These are phyloP conservation scores for Hericium alpestre DNA, from an alignment of 768 basidiomycete species.

Conservation along the genomic window DNA sequence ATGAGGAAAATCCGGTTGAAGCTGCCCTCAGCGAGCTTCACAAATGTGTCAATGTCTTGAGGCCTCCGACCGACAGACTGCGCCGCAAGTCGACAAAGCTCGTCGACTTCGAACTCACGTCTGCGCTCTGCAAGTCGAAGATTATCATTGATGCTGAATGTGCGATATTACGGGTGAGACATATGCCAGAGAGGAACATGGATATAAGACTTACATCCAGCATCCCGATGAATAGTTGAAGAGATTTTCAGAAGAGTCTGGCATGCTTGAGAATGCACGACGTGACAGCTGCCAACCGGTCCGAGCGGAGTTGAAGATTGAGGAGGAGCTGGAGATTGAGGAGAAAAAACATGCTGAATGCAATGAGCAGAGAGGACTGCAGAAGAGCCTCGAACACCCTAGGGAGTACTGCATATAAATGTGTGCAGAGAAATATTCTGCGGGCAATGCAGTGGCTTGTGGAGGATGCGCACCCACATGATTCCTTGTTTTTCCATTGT, in stretches of 20 bases:
- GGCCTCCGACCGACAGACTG: conserved; percentile 26
- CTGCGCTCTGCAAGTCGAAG: conserved; percentile 39
- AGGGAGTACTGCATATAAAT: no score
- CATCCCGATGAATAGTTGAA: conserved; percentile 19
- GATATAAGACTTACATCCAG: conserved; percentile 16
- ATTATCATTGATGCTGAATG: conserved; percentile 16
- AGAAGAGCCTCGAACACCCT: no score
- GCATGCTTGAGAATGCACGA: conserved; percentile 5
- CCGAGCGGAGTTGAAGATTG: no score
- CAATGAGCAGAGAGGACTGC: no score
- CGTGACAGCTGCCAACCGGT: no score
- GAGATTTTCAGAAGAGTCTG: conserved; percentile 10
- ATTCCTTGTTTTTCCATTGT: conserved; percentile 34
- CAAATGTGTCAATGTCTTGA: conserved; percentile 25
- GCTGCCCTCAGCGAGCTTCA: conserved; percentile 34
- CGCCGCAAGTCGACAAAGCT: conserved; percentile 34
- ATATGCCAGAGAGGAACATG: conserved; percentile 8
- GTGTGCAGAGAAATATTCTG: conserved; percentile 28
- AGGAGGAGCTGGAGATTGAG: no score
- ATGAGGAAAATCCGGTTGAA: conserved; percentile 23
- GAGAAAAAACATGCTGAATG: no score
- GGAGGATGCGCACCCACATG: conserved; percentile 32
- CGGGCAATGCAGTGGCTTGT: conserved; percentile 43
- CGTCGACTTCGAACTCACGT: conserved; percentile 30
- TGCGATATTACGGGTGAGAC: conserved; percentile 4